These are phyloP conservation scores for Geotrichum cucujoidarum DNA, from an alignment of 1,139 yeast species.

Conservation along the genomic window DNA sequence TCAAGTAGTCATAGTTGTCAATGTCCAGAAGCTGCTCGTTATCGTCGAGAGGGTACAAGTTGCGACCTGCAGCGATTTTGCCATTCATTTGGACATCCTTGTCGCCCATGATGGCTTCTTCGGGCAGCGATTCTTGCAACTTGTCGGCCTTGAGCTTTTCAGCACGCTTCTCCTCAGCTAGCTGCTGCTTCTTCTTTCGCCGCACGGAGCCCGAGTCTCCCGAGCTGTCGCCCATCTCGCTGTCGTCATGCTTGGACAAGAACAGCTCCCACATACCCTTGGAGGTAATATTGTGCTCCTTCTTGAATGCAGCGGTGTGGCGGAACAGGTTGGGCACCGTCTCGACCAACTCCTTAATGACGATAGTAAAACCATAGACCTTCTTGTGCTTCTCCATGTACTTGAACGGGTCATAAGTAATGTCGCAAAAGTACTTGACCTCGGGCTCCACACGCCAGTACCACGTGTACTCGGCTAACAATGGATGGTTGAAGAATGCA, in stretches of 20 bases:
- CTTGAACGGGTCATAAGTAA: constrained; percentile 83
- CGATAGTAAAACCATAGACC: constrained; percentile 77
- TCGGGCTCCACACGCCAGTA: constrained; percentile 95
- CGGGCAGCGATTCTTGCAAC: constrained; percentile 23
- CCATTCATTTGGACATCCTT: constrained; percentile 1
- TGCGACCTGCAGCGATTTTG: constrained; percentile 16
- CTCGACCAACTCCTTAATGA: constrained; percentile 66
- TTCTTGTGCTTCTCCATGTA: constrained; percentile 69
- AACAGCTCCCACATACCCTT: constrained; percentile 44
- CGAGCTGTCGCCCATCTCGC: constrained; percentile 19
- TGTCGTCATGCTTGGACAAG: constrained; percentile 26
- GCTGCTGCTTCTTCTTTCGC: constrained; percentile 30
- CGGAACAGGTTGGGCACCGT: constrained; percentile 79
- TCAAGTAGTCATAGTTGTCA: constrained; percentile 19
- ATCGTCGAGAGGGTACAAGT: constrained; percentile 13
- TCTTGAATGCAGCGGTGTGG: constrained; percentile 60
- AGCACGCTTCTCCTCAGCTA: constrained; percentile 27
- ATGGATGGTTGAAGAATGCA: constrained; percentile 63
- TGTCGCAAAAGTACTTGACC: constrained; percentile 81
- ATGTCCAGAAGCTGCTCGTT: constrained; percentile 18
- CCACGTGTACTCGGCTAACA: constrained; percentile 67
- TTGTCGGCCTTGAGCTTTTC: constrained; percentile 21
- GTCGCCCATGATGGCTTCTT: constrained; percentile 22
- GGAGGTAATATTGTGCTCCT: constrained; percentile 43
- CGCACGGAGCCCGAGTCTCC: constrained; percentile 27